phyloP scores from a whole-genome alignment of 2,329 filamentous ascomycete species.

The Emergomyces orientalis region DNA sequence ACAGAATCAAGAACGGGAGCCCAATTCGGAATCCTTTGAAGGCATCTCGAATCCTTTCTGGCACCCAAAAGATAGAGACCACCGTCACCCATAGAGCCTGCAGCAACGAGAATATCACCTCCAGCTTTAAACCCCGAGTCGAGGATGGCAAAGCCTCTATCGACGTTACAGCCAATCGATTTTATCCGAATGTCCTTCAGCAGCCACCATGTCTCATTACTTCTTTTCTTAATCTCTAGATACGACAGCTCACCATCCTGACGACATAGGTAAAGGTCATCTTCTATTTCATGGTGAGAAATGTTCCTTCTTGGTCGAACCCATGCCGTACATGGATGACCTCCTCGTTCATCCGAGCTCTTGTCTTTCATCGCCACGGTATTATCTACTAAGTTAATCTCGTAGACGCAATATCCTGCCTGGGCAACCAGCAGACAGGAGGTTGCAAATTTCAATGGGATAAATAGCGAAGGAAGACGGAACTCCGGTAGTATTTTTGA shows the following conservation, averaged over 20 bases:
- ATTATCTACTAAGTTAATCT: background rate
- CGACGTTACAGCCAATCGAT: constrained; percentile 62
- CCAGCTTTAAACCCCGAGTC: constrained; percentile 51
- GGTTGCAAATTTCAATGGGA: constrained; percentile 61
- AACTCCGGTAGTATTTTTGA: constrained; percentile 28
- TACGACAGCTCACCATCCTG: constrained; percentile 78
- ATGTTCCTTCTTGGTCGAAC: constrained; percentile 62
- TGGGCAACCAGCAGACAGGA: constrained; percentile 62
- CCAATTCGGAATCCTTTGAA: constrained; percentile 57
- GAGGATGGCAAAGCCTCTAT: constrained; percentile 66
- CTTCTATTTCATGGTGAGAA: constrained; percentile 53
- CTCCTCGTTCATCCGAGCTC: background rate
- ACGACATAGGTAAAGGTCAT: constrained; percentile 75
- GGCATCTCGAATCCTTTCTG: constrained; percentile 44
- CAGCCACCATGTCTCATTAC: constrained; percentile 32
- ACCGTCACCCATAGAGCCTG: constrained; percentile 69
- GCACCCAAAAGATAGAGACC: constrained; percentile 62
- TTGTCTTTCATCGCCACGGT: background rate
- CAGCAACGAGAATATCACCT: constrained; percentile 69
- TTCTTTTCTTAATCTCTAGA: constrained; percentile 54
- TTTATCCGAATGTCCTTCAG: constrained; percentile 54
- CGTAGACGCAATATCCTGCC: constrained; percentile 40
- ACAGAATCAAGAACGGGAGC: constrained; percentile 44
- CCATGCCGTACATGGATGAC: constrained; percentile 68
- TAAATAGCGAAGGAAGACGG: constrained; percentile 57